Base-by-base conservation (phyloP, 176 grass and related monocot genomes). In the Lolium rigidum region DNA sequence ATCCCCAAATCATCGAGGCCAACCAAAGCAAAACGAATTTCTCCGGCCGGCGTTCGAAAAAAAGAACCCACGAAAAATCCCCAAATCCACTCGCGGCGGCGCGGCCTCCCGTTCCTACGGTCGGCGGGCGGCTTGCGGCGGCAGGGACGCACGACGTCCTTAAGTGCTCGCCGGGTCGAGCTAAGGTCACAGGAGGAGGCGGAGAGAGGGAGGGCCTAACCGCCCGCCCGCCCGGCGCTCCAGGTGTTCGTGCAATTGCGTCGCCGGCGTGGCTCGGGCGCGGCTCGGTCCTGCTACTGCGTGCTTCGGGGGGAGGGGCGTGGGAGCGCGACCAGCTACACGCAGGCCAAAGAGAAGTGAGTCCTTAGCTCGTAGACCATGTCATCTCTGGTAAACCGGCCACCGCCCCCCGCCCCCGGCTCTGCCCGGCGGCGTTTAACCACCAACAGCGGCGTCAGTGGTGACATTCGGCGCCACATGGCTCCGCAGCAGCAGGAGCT, bases 351-450 rank as follows among this genome's bases (percentile, higher is more conserved):
- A 41, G 18, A 41, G 18, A 56, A 21, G 54, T 6, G 9, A 21
- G 28, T n/a, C 1, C 54, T 22, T 66, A 2, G 61, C 63, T 44
- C 5, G 3, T 12, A 39, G 13, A 0, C 21, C 51, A 83, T 84
- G 82, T 22, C 70, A 68, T 22, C 70, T 22, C 58, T 68, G 49
- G 25, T 67, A 44, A 86, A 22, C 79, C 4, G 22, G 21, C 22
- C 59, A 12, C 38, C 38, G 38, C 38, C 38, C 38, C 89, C 72
- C 75, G 1, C 80, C 80, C 85, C 80, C 67, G 3, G 67, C 39
- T 2, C 50, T 57, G 26, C 38, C 70, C 0, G 3, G 10, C 25
- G 3, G 62, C 41, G 5, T 21, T 69, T 54, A 9, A n/a, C 14
- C 38, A 3, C 2, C 56, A 20, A 3, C 16, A 6, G 0, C 10